Evolutionary conservation across 768 basidiomycete genomes (phyloP).

Genomic region (Lentinula sp.): DNA sequence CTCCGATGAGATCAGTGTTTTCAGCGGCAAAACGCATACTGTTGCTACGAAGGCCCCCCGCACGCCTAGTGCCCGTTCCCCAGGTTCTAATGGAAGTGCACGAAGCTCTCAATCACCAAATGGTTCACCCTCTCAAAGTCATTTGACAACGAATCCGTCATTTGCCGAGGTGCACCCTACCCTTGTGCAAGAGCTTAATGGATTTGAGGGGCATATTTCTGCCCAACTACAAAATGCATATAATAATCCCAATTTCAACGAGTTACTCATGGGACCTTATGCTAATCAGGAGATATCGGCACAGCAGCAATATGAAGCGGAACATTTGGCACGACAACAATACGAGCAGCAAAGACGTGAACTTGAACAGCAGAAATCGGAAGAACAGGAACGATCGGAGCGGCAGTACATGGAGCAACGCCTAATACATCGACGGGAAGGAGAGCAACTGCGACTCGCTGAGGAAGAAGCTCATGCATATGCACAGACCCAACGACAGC

Average conservation of each 20-base stretch:
- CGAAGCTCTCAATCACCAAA: slow-evolving; percentile 18
- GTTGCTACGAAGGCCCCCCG: slow-evolving; percentile 38
- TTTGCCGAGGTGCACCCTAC: slow-evolving; percentile 51
- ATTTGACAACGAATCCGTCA: slow-evolving; percentile 25
- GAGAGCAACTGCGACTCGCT: slow-evolving; percentile 1
- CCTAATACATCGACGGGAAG: slow-evolving; percentile 2
- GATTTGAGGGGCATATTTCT: slow-evolving; percentile 50
- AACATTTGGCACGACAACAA: slow-evolving; percentile 15
- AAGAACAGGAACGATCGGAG: slow-evolving; percentile 8
- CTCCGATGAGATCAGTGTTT: slow-evolving; percentile 71
- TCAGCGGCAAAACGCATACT: slow-evolving; percentile 69
- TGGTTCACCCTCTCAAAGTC: slow-evolving; percentile 25
- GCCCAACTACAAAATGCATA: slow-evolving; percentile 45
- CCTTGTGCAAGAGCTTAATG: slow-evolving; percentile 47
- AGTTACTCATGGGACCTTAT: slow-evolving; percentile 1
- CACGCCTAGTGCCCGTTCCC: slow-evolving; percentile 1
- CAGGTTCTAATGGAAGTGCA: background rate
- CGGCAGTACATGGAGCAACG: slow-evolving; percentile 10
- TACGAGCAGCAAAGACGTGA: slow-evolving; percentile 12
- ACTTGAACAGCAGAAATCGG: slow-evolving; percentile 12
- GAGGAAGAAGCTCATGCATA: background rate
- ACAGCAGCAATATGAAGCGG: slow-evolving; percentile 14
- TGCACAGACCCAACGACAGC: background rate
- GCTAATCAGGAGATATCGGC: slow-evolving; percentile 21
- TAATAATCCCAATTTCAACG: slow-evolving; percentile 14